A percentile compares a stretch with the other conserved stretches of the same genome.
Conservation (phyloP, 768 basidiomycete species). For the Suillus placidus region DNA sequence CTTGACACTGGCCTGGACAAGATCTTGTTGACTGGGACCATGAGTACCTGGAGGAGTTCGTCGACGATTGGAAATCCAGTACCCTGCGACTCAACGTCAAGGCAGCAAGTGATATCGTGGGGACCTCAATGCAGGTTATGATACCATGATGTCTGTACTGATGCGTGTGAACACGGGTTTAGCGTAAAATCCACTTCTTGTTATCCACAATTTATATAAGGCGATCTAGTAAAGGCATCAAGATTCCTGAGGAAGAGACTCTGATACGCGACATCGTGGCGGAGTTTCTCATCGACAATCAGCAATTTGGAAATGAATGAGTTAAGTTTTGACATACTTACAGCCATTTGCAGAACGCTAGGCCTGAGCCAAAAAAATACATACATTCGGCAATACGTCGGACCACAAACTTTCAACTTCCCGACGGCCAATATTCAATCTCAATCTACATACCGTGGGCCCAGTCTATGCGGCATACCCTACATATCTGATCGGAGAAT, state of each 20-base stretch:
- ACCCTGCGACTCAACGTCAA: neutral
- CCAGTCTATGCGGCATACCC: too few species aligned
- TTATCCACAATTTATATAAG: neutral
- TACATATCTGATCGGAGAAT: too few species aligned
- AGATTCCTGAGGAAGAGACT: constrained; percentile 35
- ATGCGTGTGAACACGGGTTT: neutral
- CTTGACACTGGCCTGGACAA: neutral
- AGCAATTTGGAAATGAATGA: neutral
- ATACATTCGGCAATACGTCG: too few species aligned
- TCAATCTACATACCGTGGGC: too few species aligned
- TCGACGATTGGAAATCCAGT: neutral
- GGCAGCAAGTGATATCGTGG: neutral
- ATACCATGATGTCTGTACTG: neutral
- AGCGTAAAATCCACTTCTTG: neutral
- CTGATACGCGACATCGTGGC: constrained; percentile 34
- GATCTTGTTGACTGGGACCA: neutral
- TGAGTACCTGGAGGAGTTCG: neutral
- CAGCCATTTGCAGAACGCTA: too few species aligned
- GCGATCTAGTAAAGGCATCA: constrained; percentile 13
- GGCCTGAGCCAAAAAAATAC: too few species aligned
- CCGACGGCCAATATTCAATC: too few species aligned
- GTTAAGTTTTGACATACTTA: neutral
- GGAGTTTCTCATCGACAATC: constrained; percentile 41
- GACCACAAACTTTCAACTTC: too few species aligned
- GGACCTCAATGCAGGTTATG: neutral